Evolutionary conservation across 2,329 filamentous ascomycete genomes (phyloP).

Genomic region (Metarhizium rileyi): DNA sequence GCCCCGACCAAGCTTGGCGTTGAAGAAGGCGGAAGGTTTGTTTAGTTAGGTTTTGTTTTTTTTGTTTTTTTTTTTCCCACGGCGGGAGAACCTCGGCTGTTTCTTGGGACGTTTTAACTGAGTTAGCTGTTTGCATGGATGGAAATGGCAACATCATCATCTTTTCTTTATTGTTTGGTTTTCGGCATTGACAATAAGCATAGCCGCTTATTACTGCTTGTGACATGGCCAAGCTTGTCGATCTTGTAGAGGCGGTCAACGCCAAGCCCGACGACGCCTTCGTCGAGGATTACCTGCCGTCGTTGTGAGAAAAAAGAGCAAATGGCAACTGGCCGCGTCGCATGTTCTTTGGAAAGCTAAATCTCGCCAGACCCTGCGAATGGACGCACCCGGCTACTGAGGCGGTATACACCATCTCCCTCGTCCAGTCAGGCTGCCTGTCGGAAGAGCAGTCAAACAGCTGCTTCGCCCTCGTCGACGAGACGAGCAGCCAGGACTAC

Average conservation of each 20-base stretch:
- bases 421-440: slow-evolving; percentile 32
- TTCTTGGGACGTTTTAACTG: too few species aligned
- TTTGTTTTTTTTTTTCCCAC: too few species aligned
- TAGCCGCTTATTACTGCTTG: too few species aligned
- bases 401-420: slow-evolving; percentile 30
- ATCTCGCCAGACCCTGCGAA: slow-evolving; percentile 1
- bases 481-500: slow-evolving; percentile 57
- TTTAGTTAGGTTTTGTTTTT: too few species aligned
- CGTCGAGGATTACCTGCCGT: slow-evolving; percentile 1
- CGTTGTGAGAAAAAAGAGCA: too few species aligned
- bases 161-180: not conserved
- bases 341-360: too few species aligned
- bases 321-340: too few species aligned
- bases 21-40: too few species aligned
- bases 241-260: slow-evolving; percentile 1
- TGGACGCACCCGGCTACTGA: slow-evolving; percentile 44
- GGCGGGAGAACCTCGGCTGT: not conserved
- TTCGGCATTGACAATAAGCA: too few species aligned
- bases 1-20: not conserved
- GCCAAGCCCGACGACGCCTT: slow-evolving; percentile 3
- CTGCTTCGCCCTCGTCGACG: slow-evolving; percentile 49
- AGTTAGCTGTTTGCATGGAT: too few species aligned
- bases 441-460: slow-evolving; percentile 34
- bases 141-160: too few species aligned
- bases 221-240: not conserved